Percentiles rank a stretch among this genome's conserved stretches.
These are phyloP conservation scores for Alternaria longipes DNA, from an alignment of 2,329 filamentous ascomycete species.

Conservation along the genomic window DNA sequence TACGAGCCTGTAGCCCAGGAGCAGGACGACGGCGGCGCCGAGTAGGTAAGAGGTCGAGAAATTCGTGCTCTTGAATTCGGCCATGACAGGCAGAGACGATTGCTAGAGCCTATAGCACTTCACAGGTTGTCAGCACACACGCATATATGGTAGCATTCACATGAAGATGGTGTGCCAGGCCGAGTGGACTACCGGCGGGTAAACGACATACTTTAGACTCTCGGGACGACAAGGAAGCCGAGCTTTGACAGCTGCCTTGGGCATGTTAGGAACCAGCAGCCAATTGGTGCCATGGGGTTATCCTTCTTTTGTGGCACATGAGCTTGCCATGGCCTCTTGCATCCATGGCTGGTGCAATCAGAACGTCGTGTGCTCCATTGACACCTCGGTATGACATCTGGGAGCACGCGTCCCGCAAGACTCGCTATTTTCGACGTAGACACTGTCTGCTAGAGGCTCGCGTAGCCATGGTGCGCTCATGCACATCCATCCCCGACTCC, in stretches of 20 bases:
- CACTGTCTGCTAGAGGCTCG: conserved; percentile 3
- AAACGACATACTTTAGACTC: not conserved
- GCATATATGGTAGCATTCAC: conserved; percentile 15
- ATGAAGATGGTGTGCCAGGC: conserved; percentile 4
- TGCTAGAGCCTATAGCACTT: not conserved
- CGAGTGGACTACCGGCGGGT: not conserved
- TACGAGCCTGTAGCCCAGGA: conserved; percentile 28
- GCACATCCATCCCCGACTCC: conserved; percentile 7
- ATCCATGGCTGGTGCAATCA: not conserved
- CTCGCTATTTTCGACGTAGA: conserved; percentile 10
- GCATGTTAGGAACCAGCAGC: not conserved
- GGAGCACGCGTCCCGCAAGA: conserved; percentile 1
- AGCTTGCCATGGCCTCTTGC: not conserved
- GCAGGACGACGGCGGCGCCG: conserved; percentile 30
- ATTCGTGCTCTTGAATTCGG: conserved; percentile 25
- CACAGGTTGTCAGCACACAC: not conserved
- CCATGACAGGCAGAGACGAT: conserved; percentile 30
- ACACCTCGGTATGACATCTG: conserved; percentile 20
- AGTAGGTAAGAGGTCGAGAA: conserved; percentile 37
- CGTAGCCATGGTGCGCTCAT: conserved; percentile 1
- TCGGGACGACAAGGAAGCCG: conserved; percentile 11
- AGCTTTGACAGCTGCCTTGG: not conserved
- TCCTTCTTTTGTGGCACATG: not conserved
- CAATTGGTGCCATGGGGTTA: not conserved
- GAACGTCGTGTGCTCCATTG: not conserved